Conservation (phyloP, 2,329 filamentous ascomycete species). For the Zymoseptoria tritici region DNA sequence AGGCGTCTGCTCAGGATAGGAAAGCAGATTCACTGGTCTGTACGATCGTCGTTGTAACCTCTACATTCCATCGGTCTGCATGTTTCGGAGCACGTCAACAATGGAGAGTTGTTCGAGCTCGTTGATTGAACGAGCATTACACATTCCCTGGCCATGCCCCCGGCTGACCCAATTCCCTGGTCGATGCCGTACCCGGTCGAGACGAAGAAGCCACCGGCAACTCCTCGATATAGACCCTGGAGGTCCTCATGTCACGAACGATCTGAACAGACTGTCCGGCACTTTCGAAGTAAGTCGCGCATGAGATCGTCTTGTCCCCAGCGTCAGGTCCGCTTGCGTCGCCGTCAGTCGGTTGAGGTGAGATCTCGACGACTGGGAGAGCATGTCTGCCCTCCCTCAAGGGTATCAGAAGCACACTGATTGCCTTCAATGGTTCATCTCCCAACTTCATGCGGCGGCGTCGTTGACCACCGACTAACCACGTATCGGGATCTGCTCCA, state of each 20-base stretch:
- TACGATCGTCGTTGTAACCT: not conserved
- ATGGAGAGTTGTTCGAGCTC: not conserved
- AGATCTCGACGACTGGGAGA: conserved; percentile 71
- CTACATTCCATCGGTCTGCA: not conserved
- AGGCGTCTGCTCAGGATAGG: not conserved
- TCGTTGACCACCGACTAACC: conserved; percentile 77
- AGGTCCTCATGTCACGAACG: conserved; percentile 13
- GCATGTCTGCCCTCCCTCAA: conserved; percentile 70
- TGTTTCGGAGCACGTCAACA: not conserved
- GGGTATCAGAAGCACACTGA: conserved; percentile 72
- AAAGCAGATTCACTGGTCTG: not conserved
- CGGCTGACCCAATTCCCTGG: not conserved
- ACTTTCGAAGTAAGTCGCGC: conserved; percentile 75
- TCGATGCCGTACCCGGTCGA: conserved; percentile 11
- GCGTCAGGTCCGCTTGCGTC: conserved; percentile 16
- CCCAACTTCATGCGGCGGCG: conserved; percentile 65
- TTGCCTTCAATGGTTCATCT: conserved; percentile 29
- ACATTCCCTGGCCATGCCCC: not conserved
- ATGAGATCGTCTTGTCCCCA: conserved; percentile 38
- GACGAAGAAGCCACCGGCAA: conserved; percentile 4
- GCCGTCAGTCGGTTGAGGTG: conserved; percentile 46
- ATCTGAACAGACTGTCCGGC: conserved; percentile 71
- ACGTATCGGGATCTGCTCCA: conserved; percentile 62
- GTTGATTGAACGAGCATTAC: not conserved
- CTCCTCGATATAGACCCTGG: conserved; percentile 13